phyloP scores from a whole-genome alignment of 2,329 filamentous ascomycete genomes.

The Seiridium unicorne region DNA sequence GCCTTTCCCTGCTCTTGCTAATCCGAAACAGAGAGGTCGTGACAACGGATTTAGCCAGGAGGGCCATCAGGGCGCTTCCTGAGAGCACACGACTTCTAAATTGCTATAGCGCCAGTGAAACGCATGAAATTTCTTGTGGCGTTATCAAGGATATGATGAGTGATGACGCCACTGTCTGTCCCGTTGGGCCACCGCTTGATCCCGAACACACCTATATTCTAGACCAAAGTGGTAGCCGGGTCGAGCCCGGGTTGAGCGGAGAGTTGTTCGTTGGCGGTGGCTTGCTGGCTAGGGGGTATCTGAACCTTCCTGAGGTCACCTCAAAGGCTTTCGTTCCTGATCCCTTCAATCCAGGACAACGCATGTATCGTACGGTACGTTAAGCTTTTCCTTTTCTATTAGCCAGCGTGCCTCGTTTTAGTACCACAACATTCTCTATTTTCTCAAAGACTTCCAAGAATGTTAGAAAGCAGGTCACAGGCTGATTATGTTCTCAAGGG shows the following conservation, averaged over 20 bases:
- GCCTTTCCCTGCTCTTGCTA: not conserved
- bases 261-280: slow-evolving; percentile 76
- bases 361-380: slow-evolving; percentile 65
- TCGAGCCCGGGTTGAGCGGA: slow-evolving; percentile 61
- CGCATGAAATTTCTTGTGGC: slow-evolving; percentile 76
- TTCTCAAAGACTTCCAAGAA: not conserved
- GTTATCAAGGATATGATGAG: slow-evolving; percentile 69
- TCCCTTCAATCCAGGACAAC: slow-evolving; percentile 61
- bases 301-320: slow-evolving; percentile 77
- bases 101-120: slow-evolving; percentile 81
- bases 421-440: too few relatives aligned
- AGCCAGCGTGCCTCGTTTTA: too few relatives aligned
- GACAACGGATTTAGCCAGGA: slow-evolving; percentile 71
- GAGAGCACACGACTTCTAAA: slow-evolving; percentile 66
- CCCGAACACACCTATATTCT: slow-evolving; percentile 70
- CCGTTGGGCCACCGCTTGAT: slow-evolving; percentile 70
- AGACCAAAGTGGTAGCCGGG: slow-evolving; percentile 64
- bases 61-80: slow-evolving; percentile 66
- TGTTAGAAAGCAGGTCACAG: not conserved
- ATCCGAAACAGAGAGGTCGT: slow-evolving; percentile 84
- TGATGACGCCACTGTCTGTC: slow-evolving; percentile 64
- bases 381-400: not conserved
- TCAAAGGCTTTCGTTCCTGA: slow-evolving; percentile 69
- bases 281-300: slow-evolving; percentile 72
- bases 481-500: slow-evolving; percentile 34